Evolutionary conservation across 2,329 filamentous ascomycete species (phyloP).

Genomic region (Teratosphaeria viscida): DNA sequence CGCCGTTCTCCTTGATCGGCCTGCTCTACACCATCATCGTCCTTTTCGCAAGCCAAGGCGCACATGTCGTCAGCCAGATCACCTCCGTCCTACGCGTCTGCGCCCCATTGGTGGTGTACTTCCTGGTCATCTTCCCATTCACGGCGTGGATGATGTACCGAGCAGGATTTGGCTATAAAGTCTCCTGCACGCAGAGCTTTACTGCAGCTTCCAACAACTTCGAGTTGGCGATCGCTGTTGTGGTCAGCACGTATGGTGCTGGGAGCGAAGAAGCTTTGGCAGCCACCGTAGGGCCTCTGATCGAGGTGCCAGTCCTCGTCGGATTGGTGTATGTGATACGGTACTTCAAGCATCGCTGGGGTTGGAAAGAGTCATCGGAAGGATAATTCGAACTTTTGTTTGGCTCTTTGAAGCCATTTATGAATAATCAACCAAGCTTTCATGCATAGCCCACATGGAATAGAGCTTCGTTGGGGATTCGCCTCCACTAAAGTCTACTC

Average conservation of each 20-base stretch:
- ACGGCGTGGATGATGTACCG: conserved; percentile 53
- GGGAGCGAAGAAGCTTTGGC: conserved; percentile 72
- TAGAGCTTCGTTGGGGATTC: conserved; percentile 28
- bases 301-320: conserved; percentile 76
- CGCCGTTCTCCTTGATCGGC: conserved; percentile 69
- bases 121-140: conserved; percentile 54
- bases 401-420: background rate
- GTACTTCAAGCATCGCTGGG: conserved; percentile 6
- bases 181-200: conserved; percentile 70
- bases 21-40: conserved; percentile 80
- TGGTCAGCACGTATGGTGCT: conserved; percentile 68
- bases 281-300: conserved; percentile 70
- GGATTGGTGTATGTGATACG: conserved; percentile 35
- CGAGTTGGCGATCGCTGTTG: conserved; percentile 81
- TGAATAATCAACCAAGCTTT: conserved; percentile 9
- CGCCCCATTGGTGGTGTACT: conserved; percentile 74
- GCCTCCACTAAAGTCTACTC: conserved; percentile 4
- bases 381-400: background rate
- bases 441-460: conserved; percentile 23
- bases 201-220: conserved; percentile 91
- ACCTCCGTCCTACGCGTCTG: conserved; percentile 72
- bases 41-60: conserved; percentile 72
- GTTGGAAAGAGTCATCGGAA: conserved; percentile 4
- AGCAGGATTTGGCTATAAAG: conserved; percentile 64
- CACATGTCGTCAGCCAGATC: conserved; percentile 69